Evolutionary conservation across 805 yeast species (phyloP).

Genomic region (Pichia rugopelliculosa): DNA sequence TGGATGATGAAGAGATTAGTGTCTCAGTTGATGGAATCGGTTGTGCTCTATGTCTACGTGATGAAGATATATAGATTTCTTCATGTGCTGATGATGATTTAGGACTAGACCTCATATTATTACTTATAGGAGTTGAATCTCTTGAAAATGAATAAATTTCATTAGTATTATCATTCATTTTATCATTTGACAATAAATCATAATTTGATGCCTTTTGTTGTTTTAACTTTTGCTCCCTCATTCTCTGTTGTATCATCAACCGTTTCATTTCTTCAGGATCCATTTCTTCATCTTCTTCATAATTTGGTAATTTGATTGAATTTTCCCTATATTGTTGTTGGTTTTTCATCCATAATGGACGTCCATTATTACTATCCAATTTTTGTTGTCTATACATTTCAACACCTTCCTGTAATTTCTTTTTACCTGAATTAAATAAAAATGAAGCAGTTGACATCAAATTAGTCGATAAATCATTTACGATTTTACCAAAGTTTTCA

Average conservation of each 20-base stretch:
- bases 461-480: constrained; percentile 49
- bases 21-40: background rate
- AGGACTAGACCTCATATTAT: background rate
- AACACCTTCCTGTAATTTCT: constrained; percentile 54
- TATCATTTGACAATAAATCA: background rate
- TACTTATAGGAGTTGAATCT: background rate
- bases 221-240: constrained; percentile 5
- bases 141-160: background rate
- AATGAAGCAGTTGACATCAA: constrained; percentile 53
- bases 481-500: constrained; percentile 33
- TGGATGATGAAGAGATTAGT: background rate
- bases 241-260: constrained; percentile 16
- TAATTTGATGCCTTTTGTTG: background rate
- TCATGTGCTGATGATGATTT: constrained; percentile 1
- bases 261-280: constrained; percentile 29
- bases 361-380: constrained; percentile 24
- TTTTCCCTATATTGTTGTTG: constrained; percentile 42
- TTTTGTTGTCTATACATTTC: constrained; percentile 44
- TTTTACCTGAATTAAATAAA: constrained; percentile 49
- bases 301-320: constrained; percentile 27
- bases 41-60: constrained; percentile 7
- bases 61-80: constrained; percentile 20
- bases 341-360: constrained; percentile 74
- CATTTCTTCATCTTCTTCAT: constrained; percentile 38
- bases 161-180: background rate